These are phyloP conservation scores for Penicillium turbatum DNA, from an alignment of 495 filamentous ascomycete genomes.

Conservation along the genomic window DNA sequence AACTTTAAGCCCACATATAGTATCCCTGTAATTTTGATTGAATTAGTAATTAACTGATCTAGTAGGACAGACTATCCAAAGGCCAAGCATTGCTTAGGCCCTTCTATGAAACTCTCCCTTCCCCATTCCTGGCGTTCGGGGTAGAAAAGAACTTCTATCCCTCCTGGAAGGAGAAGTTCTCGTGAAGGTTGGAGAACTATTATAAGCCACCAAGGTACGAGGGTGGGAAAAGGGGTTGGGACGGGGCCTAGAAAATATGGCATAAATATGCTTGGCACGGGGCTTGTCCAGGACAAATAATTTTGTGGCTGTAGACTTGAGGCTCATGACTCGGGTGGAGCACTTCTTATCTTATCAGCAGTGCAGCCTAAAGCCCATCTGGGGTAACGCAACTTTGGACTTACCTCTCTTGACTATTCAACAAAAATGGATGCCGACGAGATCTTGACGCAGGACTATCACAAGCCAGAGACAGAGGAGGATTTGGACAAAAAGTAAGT, in stretches of 20 bases:
- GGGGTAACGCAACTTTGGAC: slow-evolving; percentile 22
- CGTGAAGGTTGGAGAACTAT: no score
- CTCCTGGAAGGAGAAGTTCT: no score
- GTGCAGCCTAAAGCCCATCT: slow-evolving; percentile 30
- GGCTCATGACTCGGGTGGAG: no score
- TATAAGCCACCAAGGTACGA: no score
- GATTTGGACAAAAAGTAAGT: slow-evolving; percentile 64
- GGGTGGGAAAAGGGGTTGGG: no score
- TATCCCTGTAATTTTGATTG: not conserved
- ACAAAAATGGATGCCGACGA: slow-evolving; percentile 48
- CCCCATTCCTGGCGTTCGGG: no score
- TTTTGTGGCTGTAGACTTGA: no score
- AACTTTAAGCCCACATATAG: not conserved
- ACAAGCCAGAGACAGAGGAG: slow-evolving; percentile 39
- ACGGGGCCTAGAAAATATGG: no score
- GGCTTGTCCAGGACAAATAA: no score
- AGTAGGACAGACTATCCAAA: not conserved
- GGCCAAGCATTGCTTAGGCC: not conserved
- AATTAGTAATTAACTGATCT: not conserved
- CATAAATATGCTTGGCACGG: no score
- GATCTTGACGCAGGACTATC: slow-evolving; percentile 16
- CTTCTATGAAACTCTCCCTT: no score
- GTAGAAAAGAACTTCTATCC: no score
- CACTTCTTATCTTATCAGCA: slow-evolving; percentile 32
- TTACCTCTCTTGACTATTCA: slow-evolving; percentile 2